Conservation (phyloP, 768 basidiomycete genomes). For the Ramaria rubella region DNA sequence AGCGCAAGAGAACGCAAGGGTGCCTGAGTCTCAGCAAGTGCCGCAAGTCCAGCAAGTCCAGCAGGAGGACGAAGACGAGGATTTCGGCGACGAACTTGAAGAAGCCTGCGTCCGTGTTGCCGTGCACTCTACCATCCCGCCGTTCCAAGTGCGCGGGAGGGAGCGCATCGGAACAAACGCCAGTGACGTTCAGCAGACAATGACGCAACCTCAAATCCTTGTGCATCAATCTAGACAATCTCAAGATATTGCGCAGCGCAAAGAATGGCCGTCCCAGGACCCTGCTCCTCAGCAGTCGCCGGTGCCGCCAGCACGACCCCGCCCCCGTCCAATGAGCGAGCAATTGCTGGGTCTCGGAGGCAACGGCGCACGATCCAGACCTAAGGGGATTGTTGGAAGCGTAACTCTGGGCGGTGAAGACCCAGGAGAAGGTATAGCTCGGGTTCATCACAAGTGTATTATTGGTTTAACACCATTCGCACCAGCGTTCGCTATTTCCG, state of each 20-base stretch:
- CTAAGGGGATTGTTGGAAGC: neutral
- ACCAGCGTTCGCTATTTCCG: slow-evolving; percentile 17
- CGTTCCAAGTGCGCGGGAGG: neutral
- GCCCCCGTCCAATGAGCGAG: slow-evolving; percentile 59
- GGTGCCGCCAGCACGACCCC: slow-evolving; percentile 36
- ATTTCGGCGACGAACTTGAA: neutral
- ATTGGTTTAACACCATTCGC: neutral
- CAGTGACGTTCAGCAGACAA: too few relatives aligned
- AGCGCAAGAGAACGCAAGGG: slow-evolving; percentile 12
- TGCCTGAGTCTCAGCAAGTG: neutral
- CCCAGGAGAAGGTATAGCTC: slow-evolving; percentile 40
- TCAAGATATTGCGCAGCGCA: neutral
- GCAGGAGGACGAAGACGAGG: neutral
- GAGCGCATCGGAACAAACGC: neutral
- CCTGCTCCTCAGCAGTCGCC: neutral
- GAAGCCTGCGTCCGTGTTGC: slow-evolving; percentile 4
- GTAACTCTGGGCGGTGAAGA: slow-evolving; percentile 27
- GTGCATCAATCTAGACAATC: neutral
- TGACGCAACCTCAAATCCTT: too few relatives aligned
- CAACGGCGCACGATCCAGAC: slow-evolving; percentile 35
- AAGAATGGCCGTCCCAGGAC: neutral
- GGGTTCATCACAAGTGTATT: slow-evolving; percentile 15
- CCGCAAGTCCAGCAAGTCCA: neutral
- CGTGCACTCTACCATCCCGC: neutral
- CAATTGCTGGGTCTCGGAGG: slow-evolving; percentile 38